Evolutionary conservation across 208 protist genomes (phyloP).

Genomic region (Acanthamoeba royreba): DNA sequence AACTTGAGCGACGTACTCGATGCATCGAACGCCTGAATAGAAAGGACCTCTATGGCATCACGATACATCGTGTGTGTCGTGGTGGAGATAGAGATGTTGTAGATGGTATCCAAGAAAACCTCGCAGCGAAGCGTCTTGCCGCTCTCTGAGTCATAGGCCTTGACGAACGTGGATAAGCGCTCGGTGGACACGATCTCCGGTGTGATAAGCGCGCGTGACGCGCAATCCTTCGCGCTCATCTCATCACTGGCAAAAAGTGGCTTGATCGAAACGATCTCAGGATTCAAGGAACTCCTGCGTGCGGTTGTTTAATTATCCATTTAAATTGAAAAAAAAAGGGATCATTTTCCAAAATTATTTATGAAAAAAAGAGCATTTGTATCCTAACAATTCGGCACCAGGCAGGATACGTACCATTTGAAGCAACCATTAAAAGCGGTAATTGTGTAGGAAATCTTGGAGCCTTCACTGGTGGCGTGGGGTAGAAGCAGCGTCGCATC

Average conservation of each 20-base stretch:
- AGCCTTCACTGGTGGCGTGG: neutral
- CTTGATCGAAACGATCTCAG: conserved; percentile 23
- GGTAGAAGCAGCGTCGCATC: conserved; percentile 23
- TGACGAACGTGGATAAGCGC: neutral
- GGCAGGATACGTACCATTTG: conserved; percentile 12
- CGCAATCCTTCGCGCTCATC: neutral
- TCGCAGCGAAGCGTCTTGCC: conserved; percentile 12
- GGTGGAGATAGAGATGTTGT: conserved; percentile 25
- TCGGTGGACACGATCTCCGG: conserved; percentile 42
- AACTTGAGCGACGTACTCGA: neutral
- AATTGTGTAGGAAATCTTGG: conserved; percentile 7
- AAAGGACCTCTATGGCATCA: neutral
- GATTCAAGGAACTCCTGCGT: conserved; percentile 9
- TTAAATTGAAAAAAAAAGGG: neutral
- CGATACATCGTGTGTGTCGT: conserved; percentile 44
- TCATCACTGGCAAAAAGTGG: conserved; percentile 7
- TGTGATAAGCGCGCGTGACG: neutral
- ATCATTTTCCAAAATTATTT: neutral
- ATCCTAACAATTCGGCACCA: neutral
- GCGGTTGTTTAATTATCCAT: neutral
- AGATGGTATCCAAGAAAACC: conserved; percentile 26
- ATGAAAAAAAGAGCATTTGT: neutral
- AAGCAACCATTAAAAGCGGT: conserved; percentile 40
- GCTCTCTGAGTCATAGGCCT: conserved; percentile 25
- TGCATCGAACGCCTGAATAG: conserved; percentile 11